phyloP scores from a whole-genome alignment of 768 basidiomycete species.

The Daedaleopsis nitida region DNA sequence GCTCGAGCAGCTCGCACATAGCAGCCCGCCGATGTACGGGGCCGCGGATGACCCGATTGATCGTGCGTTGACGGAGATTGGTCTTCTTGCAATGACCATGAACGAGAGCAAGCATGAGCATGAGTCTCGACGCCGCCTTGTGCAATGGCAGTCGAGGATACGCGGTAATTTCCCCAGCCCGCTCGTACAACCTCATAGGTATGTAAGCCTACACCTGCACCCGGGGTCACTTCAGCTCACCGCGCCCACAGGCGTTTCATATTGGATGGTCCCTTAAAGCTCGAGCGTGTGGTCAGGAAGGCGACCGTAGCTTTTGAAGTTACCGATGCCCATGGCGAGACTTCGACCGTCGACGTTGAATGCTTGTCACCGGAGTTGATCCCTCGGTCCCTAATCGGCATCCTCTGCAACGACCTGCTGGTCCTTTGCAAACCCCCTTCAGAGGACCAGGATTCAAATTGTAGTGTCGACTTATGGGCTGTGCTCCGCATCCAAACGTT shows the following conservation, averaged over 20 bases:
- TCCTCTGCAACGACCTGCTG: slow-evolving; percentile 91
- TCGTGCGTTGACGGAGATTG: slow-evolving; percentile 83
- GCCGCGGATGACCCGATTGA: slow-evolving; percentile 83
- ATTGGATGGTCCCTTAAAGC: slow-evolving; percentile 83
- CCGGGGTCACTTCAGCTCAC: not conserved
- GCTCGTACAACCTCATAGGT: slow-evolving; percentile 98
- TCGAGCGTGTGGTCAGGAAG: slow-evolving; percentile 92
- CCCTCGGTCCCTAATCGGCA: slow-evolving; percentile 74
- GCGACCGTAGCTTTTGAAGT: slow-evolving; percentile 80
- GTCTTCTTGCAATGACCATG: slow-evolving; percentile 89
- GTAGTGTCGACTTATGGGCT: slow-evolving; percentile 90
- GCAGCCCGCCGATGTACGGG: slow-evolving; percentile 79
- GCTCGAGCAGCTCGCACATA: slow-evolving; percentile 85
- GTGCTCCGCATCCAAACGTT: slow-evolving; percentile 95
- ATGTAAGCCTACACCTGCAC: slow-evolving; percentile 26
- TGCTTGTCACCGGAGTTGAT: slow-evolving; percentile 89
- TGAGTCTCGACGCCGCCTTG: slow-evolving; percentile 87
- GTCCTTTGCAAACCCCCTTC: slow-evolving; percentile 89
- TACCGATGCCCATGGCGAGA: slow-evolving; percentile 73
- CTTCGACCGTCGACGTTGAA: slow-evolving; percentile 85
- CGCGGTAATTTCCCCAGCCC: slow-evolving; percentile 92
- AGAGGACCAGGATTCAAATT: slow-evolving; percentile 73
- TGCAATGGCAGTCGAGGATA: slow-evolving; percentile 89
- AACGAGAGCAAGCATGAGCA: slow-evolving; percentile 98
- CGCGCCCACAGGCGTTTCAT: slow-evolving; percentile 71